Evolutionary conservation across 768 basidiomycete genomes (phyloP).

Genomic region (Boletus sensibilis): DNA sequence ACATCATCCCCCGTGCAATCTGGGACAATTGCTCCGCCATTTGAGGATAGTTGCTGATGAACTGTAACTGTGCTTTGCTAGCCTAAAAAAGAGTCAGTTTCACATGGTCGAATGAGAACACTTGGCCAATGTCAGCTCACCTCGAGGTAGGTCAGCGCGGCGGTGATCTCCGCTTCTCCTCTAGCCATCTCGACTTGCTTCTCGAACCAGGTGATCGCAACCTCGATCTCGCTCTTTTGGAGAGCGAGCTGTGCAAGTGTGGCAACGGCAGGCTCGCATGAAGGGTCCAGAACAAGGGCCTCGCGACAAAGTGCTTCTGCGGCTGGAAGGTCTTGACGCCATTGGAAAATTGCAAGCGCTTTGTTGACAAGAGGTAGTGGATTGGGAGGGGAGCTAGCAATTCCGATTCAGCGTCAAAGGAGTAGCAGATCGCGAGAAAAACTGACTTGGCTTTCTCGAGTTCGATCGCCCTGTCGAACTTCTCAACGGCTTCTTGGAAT

Average conservation of each 20-base stretch:
- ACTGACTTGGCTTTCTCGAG: conserved; percentile 75
- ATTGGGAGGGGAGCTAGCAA: conserved; percentile 56
- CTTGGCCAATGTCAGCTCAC: conserved; percentile 42
- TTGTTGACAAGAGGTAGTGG: conserved; percentile 96
- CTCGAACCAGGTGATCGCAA: conserved; percentile 85
- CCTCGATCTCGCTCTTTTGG: conserved; percentile 86
- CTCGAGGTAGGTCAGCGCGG: conserved; percentile 75
- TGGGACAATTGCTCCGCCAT: conserved; percentile 68
- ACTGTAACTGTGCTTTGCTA: conserved; percentile 77
- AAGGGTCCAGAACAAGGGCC: conserved; percentile 83
- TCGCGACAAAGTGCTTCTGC: conserved; percentile 87
- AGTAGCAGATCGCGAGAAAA: background rate
- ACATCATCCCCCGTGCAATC: conserved; percentile 44
- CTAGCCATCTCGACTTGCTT: conserved; percentile 82
- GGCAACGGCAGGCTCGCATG: conserved; percentile 95
- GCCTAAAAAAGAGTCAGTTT: conserved; percentile 48
- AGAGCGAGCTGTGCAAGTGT: conserved; percentile 91
- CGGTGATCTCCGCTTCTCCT: conserved; percentile 84
- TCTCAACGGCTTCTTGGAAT: conserved; percentile 84
- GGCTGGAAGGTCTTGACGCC: conserved; percentile 82
- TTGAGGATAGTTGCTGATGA: conserved; percentile 79
- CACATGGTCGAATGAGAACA: background rate
- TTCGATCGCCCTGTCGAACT: conserved; percentile 90
- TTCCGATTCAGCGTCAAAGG: background rate
- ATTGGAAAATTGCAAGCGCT: conserved; percentile 94